Base-by-base conservation (phyloP, 2,329 filamentous ascomycete species). In the Venturia pyrina region DNA sequence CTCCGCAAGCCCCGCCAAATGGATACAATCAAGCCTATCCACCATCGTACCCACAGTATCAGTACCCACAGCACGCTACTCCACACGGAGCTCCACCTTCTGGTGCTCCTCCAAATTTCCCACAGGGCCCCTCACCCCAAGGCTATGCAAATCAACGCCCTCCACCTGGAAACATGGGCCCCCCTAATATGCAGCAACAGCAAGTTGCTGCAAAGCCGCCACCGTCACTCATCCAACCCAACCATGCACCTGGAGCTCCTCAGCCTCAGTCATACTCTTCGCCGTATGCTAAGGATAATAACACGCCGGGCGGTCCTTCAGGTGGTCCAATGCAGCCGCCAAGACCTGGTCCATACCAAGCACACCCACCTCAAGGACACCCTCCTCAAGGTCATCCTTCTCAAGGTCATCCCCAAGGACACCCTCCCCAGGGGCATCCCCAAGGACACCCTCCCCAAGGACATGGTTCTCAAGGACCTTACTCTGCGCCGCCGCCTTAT, bases 1-100 rank as follows among this genome's bases (percentile, higher is more conserved):
- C 65, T 13, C 65, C 65, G 7, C 61, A 56, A 24, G 59, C n/a
- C 37, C 66, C 65, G 21, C 65, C 65, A 28, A 40, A 64, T 43
- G 34, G 53, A 10, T 43, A 40, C 62, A 40, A 37, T 13, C 44
- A 43, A n/a, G 21, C 41, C 44, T 62, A 64, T 44, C 43, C 43
- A 44, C 28, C 57, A 43, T 46, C 44, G 24, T 64, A 66, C 28
- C 64, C 37, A 28, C 65, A 62, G 10, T 62, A 34, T 32, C 65
- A 62, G 59, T 46, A 57, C 10, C 46, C 46, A n/a, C 34, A 46
- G 21, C 21, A 56, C 24, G 37, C 44, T 53, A 53, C 48, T 59
- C 62, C 62, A 37, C 53, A 59, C 11, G 2, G 32, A 19, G 53
- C 28, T 37, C 53, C 53, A 19, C 53, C 53, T 28, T 21, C 53